These are phyloP conservation scores for Cymbidium sinense DNA, from an alignment of 106 monocot genomes.

Conservation along the genomic window DNA sequence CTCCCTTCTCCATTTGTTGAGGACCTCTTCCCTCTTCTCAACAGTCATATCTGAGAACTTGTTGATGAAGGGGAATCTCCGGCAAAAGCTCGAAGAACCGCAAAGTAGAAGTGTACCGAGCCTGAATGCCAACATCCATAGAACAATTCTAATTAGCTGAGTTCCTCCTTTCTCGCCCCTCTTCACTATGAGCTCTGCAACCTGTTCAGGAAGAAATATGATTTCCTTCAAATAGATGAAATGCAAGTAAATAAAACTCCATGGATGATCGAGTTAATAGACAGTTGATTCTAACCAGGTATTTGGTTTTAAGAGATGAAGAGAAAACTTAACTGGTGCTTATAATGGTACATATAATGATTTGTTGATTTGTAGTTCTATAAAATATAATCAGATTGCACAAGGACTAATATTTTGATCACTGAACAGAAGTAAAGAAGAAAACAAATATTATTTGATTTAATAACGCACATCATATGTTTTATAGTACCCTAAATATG, in stretches of 20 bases:
- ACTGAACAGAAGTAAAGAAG: no score
- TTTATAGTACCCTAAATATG: no score
- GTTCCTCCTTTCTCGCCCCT: conserved; percentile 34
- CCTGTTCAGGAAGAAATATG: conserved; percentile 21
- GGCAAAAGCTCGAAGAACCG: conserved; percentile 37
- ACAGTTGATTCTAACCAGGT: background rate
- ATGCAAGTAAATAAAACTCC: background rate
- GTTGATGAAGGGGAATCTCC: conserved; percentile 64
- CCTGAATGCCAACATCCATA: conserved; percentile 64
- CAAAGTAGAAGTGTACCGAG: conserved; percentile 77
- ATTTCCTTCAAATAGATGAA: background rate
- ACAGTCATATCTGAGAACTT: conserved; percentile 50
- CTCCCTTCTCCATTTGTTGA: conserved; percentile 56
- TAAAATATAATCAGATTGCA: no score
- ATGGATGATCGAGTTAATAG: background rate
- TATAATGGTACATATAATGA: no score
- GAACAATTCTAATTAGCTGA: conserved; percentile 34
- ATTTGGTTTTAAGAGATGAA: background rate
- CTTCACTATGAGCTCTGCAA: conserved; percentile 48
- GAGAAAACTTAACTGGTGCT: background rate
- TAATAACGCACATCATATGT: no score
- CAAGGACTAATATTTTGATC: no score
- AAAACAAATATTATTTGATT: no score
- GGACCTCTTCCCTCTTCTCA: conserved; percentile 57
- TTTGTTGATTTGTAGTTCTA: no score